Conservation (phyloP, 495 filamentous ascomycete species). For the Penicillium canescens region DNA sequence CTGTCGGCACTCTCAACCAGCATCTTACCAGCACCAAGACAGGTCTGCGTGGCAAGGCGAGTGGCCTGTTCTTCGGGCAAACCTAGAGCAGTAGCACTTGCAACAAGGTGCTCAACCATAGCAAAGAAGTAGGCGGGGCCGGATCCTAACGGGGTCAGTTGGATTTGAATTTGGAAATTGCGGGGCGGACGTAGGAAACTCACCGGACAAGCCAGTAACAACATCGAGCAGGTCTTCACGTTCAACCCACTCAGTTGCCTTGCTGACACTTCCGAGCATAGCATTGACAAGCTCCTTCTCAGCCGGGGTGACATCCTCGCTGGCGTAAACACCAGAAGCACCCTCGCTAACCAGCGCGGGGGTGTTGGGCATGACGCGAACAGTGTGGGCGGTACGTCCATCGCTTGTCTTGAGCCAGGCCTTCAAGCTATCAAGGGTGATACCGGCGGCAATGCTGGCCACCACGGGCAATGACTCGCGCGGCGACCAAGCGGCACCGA, state of each 20-base stretch:
- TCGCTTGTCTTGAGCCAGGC: conserved; percentile 32
- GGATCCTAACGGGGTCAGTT: conserved; percentile 27
- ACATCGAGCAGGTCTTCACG: conserved; percentile 42
- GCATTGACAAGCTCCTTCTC: conserved; percentile 40
- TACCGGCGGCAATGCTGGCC: conserved; percentile 43
- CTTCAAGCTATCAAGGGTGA: conserved; percentile 37
- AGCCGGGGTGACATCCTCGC: conserved; percentile 26
- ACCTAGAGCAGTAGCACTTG: conserved; percentile 39
- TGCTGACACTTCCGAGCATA: conserved; percentile 36
- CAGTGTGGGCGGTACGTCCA: conserved; percentile 28
- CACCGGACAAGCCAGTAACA: conserved; percentile 43
- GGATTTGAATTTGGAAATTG: neutral
- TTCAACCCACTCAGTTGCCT: conserved; percentile 44
- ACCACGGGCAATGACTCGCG: conserved; percentile 61
- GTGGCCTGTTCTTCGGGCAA: conserved; percentile 41
- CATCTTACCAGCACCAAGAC: conserved; percentile 45
- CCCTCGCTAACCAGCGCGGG: conserved; percentile 42
- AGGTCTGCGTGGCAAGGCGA: conserved; percentile 41
- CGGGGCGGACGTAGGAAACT: conserved; percentile 6
- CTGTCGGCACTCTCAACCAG: conserved; percentile 35
- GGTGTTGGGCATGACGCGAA: conserved; percentile 47
- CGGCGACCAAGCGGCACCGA: conserved; percentile 76
- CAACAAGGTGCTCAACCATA: conserved; percentile 44
- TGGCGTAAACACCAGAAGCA: conserved; percentile 34
- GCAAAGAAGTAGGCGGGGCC: conserved; percentile 48